A percentile compares a stretch with the other conserved stretches of the same genome.
Evolutionary conservation across 2,329 filamentous ascomycete genomes (phyloP).

Genomic region (Cryphonectria carpinicola): DNA sequence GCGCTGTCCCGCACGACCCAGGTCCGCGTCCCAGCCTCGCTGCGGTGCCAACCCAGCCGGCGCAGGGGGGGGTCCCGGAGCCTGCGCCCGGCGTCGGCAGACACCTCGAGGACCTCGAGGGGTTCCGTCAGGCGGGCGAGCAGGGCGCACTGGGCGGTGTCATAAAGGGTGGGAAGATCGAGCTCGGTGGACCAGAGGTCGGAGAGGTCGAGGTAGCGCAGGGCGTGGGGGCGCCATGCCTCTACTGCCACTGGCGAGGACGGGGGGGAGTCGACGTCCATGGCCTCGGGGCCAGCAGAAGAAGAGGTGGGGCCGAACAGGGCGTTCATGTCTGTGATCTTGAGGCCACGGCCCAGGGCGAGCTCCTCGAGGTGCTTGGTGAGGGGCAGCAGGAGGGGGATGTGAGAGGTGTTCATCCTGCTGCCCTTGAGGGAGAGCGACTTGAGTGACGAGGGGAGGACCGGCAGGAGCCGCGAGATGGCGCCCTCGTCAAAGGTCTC

Average conservation of each 20-base stretch:
- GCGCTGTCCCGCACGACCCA: conserved; percentile 67
- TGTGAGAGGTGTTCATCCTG: conserved; percentile 67
- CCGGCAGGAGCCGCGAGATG: conserved; percentile 65
- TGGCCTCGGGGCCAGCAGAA: conserved; percentile 27
- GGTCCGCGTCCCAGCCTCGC: conserved; percentile 67
- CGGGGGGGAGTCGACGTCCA: conserved; percentile 28
- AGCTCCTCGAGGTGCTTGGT: conserved; percentile 78
- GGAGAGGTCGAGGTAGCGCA: conserved; percentile 78
- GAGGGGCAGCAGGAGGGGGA: conserved; percentile 65
- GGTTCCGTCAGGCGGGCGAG: conserved; percentile 65
- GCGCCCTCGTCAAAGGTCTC: conserved; percentile 71
- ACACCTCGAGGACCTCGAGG: conserved; percentile 76
- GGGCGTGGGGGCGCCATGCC: conserved; percentile 59
- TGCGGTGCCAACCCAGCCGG: conserved; percentile 70
- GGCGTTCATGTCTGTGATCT: conserved; percentile 66
- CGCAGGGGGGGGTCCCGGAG: conserved; percentile 64
- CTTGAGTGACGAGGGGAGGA: conserved; percentile 67
- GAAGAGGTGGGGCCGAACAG: conserved; percentile 58
- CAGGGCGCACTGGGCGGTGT: conserved; percentile 54
- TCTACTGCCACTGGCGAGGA: conserved; percentile 35
- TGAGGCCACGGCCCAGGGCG: conserved; percentile 70
- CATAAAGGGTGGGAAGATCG: conserved; percentile 58
- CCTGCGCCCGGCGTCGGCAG: conserved; percentile 67
- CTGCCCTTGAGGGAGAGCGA: conserved; percentile 79
- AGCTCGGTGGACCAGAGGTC: conserved; percentile 69